These are phyloP conservation scores for Venturia pyrina DNA, from an alignment of 2,329 filamentous ascomycete species.

Conservation along the genomic window DNA sequence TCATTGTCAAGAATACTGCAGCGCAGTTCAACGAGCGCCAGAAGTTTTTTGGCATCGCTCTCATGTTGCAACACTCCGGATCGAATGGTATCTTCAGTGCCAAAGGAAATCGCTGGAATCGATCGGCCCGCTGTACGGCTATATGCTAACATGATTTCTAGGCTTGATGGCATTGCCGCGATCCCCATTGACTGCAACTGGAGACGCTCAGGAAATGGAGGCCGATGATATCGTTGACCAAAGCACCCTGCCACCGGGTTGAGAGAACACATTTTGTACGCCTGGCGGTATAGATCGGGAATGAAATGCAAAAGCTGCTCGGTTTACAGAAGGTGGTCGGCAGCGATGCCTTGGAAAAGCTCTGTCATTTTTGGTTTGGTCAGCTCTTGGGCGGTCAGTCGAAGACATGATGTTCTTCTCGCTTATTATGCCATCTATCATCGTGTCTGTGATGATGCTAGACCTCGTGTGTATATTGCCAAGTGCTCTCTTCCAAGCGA, in stretches of 20 bases:
- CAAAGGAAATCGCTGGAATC: no score
- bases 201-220: slow-evolving; percentile 70
- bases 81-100: no score
- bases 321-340: neutral
- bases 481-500: neutral
- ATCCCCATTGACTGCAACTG: slow-evolving; percentile 70
- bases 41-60: no score
- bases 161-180: slow-evolving; percentile 91
- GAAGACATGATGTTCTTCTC: neutral
- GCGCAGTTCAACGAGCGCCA: no score
- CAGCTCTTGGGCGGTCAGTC: neutral
- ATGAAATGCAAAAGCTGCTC: neutral
- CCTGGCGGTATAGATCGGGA: neutral
- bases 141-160: slow-evolving; percentile 21
- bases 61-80: no score
- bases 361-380: neutral
- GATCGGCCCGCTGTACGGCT: neutral
- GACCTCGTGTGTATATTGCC: neutral
- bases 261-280: slow-evolving; percentile 21
- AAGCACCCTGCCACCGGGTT: slow-evolving; percentile 88
- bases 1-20: no score
- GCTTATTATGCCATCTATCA: neutral
- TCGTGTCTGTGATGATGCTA: neutral
- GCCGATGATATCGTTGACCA: slow-evolving; percentile 91
- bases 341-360: slow-evolving; percentile 4